Conservation (phyloP, 108 stramenopile species). For the Nannochloropsis gaditana region DNA sequence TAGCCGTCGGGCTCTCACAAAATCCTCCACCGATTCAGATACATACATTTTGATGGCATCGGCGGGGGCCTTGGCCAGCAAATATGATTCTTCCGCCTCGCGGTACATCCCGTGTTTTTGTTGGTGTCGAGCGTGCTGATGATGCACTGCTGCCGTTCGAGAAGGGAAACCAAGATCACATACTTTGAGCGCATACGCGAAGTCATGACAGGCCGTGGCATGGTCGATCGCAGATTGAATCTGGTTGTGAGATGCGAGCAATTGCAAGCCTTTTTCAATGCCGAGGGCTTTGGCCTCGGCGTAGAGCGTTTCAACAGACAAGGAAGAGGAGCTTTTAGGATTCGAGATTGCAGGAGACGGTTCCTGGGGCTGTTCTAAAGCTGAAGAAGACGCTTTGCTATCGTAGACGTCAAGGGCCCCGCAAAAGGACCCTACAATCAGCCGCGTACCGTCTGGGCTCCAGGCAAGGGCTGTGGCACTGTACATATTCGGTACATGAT, state of each 20-base stretch:
- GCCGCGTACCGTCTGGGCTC: constrained; percentile 57
- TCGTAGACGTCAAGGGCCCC: constrained; percentile 61
- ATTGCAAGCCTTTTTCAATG: background rate
- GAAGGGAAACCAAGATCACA: constrained; percentile 43
- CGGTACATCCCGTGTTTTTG: constrained; percentile 59
- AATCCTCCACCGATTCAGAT: constrained; percentile 56
- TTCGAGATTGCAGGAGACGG: background rate
- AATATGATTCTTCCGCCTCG: constrained; percentile 62
- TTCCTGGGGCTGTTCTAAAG: constrained; percentile 34
- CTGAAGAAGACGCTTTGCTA: constrained; percentile 58
- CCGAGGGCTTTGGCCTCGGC: background rate
- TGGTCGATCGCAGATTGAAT: constrained; percentile 61
- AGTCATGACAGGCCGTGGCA: constrained; percentile 54
- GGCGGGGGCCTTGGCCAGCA: constrained; percentile 59
- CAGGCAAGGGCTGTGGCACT: constrained; percentile 60
- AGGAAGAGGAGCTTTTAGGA: background rate
- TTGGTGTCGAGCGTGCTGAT: constrained; percentile 59
- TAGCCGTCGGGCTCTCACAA: constrained; percentile 55
- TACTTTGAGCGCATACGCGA: constrained; percentile 58
- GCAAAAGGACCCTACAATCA: constrained; percentile 60
- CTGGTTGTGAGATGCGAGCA: constrained; percentile 39
- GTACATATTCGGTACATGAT: constrained; percentile 53
- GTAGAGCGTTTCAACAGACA: background rate
- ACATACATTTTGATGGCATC: constrained; percentile 68
- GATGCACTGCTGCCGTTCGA: constrained; percentile 52